Evolutionary conservation across 371 early-diverging fungal species (phyloP).

Genomic region (Nematocida sp.): DNA sequence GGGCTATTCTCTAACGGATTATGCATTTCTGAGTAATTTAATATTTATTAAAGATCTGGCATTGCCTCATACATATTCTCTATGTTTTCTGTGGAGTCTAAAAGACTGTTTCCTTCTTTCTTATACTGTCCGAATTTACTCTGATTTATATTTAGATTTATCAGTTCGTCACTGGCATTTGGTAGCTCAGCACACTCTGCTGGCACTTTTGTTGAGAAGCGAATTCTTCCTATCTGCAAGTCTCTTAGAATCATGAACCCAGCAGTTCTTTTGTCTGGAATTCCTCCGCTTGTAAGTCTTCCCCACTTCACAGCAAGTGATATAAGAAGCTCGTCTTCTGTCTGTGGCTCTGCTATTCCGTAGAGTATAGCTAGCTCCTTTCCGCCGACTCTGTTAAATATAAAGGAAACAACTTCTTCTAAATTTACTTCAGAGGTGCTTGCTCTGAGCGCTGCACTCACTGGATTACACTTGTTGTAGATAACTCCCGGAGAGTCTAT

Average conservation of each 20-base stretch:
- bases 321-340: constrained; percentile 38
- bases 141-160: background rate
- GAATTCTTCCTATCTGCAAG: constrained; percentile 48
- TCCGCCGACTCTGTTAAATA: constrained; percentile 26
- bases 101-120: background rate
- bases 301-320: constrained; percentile 54
- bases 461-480: constrained; percentile 51
- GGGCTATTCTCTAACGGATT: no score
- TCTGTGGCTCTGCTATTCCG: constrained; percentile 33
- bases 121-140: background rate
- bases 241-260: constrained; percentile 42
- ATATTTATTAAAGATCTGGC: constrained; percentile 7
- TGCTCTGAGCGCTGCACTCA: constrained; percentile 70
- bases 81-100: background rate
- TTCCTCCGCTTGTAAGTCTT: constrained; percentile 21
- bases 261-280: constrained; percentile 44
- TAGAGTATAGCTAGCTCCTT: constrained; percentile 31
- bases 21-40: background rate
- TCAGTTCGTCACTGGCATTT: constrained; percentile 18
- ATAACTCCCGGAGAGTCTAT: constrained; percentile 57
- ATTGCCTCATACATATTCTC: constrained; percentile 19
- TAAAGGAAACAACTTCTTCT: constrained; percentile 37
- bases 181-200: background rate
- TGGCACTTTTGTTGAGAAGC: constrained; percentile 45
- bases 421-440: constrained; percentile 42